phyloP scores from a whole-genome alignment of 2,329 filamentous ascomycete genomes.

The Colletotrichum graminicola region DNA sequence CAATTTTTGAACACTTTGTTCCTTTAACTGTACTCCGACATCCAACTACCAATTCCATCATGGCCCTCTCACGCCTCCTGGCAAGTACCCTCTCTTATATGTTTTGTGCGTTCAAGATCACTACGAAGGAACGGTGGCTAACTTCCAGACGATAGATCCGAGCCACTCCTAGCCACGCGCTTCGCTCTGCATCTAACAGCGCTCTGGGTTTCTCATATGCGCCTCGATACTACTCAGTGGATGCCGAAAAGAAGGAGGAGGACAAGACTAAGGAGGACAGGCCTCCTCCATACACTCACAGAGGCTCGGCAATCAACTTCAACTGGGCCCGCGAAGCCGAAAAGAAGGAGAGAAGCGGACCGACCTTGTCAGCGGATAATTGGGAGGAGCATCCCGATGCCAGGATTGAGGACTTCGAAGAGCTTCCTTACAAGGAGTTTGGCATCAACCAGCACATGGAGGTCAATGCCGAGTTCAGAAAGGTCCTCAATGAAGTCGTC shows the following conservation, averaged over 20 bases:
- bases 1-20: background rate
- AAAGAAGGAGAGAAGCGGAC: conserved; percentile 28
- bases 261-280: conserved; percentile 2
- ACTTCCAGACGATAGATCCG: conserved; percentile 13
- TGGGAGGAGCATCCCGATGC: conserved; percentile 60
- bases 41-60: background rate
- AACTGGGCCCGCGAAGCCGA: conserved; percentile 35
- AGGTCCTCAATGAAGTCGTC: conserved; percentile 85
- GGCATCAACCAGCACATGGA: conserved; percentile 97
- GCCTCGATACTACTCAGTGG: conserved; percentile 21
- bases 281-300: conserved; percentile 30
- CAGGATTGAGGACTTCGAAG: conserved; percentile 58
- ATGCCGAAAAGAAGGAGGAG: conserved; percentile 25
- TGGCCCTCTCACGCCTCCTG: conserved; percentile 26
- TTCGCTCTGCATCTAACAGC: conserved; percentile 13
- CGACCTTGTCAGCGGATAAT: conserved; percentile 46
- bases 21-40: background rate
- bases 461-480: conserved; percentile 95
- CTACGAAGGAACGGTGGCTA: background rate
- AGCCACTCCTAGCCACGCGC: background rate
- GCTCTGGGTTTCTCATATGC: background rate
- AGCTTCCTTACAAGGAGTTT: conserved; percentile 69
- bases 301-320: conserved; percentile 42
- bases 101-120: background rate
- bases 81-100: conserved; percentile 13